Percentiles rank a stretch among this genome's conserved stretches.
Conservation (phyloP, 202 grass and related monocot genomes). For the Zizania palustris region DNA sequence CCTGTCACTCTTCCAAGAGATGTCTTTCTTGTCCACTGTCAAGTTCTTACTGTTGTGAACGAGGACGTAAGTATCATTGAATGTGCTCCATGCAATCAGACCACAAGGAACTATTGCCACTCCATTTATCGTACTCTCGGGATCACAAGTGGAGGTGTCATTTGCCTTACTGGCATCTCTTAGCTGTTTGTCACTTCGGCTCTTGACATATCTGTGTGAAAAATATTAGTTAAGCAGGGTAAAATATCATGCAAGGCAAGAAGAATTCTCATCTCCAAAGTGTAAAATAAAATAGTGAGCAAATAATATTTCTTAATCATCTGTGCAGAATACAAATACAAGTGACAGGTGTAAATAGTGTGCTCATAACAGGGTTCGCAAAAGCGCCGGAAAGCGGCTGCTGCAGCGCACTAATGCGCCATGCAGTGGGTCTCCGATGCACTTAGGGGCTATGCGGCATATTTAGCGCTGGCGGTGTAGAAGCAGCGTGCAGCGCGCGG, state of each 20-base stretch:
- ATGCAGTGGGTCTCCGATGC: too few relatives aligned
- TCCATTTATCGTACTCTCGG: constrained; percentile 56
- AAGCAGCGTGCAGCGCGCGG: too few relatives aligned
- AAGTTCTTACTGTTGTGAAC: constrained; percentile 35
- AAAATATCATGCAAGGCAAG: constrained; percentile 19
- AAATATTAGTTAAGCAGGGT: constrained; percentile 14
- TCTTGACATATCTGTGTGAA: constrained; percentile 88
- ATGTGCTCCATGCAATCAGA: constrained; percentile 94
- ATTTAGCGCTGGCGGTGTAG: too few relatives aligned
- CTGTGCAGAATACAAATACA: neutral
- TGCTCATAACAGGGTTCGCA: too few relatives aligned
- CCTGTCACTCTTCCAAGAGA: constrained; percentile 96
- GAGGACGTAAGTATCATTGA: constrained; percentile 87
- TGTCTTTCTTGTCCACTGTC: constrained; percentile 67
- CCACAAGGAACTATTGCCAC: constrained; percentile 80
- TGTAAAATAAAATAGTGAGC: neutral
- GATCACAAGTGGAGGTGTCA: constrained; percentile 61
- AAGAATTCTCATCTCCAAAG: constrained; percentile 11
- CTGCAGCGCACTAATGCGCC: too few relatives aligned
- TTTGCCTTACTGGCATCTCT: constrained; percentile 46
- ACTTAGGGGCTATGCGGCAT: too few relatives aligned
- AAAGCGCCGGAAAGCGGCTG: too few relatives aligned
- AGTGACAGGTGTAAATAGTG: neutral
- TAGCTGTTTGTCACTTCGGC: constrained; percentile 77
- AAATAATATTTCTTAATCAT: constrained; percentile 10